Conservation (phyloP, 2,329 filamentous ascomycete species). For the Hypoxylon sp. region DNA sequence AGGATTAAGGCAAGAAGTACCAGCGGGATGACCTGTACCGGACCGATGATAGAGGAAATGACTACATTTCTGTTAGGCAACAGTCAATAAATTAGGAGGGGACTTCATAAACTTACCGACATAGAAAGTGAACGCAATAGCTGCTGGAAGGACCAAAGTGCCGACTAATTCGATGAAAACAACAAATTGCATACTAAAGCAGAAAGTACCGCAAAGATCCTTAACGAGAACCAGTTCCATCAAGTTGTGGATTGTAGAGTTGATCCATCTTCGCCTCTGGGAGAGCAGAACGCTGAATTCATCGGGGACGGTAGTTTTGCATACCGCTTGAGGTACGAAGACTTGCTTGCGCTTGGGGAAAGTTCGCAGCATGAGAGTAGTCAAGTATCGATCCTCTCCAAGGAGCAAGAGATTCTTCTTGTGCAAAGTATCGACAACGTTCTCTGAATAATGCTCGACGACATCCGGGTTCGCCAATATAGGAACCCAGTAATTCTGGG, state of each 20-base stretch:
- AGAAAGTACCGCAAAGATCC: constrained; percentile 98
- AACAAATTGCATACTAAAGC: constrained; percentile 99
- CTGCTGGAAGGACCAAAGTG: constrained; percentile 93
- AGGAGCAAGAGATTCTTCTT: constrained; percentile 95
- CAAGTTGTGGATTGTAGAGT: constrained; percentile 97
- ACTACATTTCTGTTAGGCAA: constrained; percentile 64
- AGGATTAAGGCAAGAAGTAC: constrained; percentile 90
- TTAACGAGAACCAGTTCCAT: constrained; percentile 97
- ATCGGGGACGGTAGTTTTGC: constrained; percentile 97
- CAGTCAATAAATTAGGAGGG: not conserved
- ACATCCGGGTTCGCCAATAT: constrained; percentile 98
- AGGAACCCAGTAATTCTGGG: constrained; percentile 99
- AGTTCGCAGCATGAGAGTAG: constrained; percentile 97
- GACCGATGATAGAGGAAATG: constrained; percentile 84
- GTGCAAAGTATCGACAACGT: constrained; percentile 97
- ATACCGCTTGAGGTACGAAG: constrained; percentile 97
- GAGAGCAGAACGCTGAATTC: constrained; percentile 92
- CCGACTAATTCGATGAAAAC: constrained; percentile 95
- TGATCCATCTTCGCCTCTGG: constrained; percentile 97
- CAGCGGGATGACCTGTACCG: constrained; percentile 88
- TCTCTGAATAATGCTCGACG: constrained; percentile 99
- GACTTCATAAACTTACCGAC: constrained; percentile 73
- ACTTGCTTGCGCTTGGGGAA: constrained; percentile 99
- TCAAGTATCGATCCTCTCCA: constrained; percentile 96
- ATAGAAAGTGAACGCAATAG: constrained; percentile 97